phyloP scores from a whole-genome alignment of 2,329 filamentous ascomycete genomes.

The Hortaea sp. region DNA sequence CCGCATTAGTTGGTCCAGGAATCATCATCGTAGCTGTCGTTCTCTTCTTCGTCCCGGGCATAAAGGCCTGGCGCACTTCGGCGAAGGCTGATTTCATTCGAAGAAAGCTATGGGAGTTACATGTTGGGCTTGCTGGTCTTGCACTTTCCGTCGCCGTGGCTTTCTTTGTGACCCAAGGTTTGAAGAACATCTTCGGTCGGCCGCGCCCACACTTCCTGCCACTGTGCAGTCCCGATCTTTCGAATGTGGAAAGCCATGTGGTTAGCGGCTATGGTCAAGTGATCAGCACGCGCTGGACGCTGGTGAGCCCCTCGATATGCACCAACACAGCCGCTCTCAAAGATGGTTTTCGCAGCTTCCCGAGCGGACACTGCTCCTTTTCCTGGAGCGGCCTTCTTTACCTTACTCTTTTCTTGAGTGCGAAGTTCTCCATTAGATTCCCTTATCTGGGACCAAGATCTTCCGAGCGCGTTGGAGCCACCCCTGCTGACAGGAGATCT shows the following conservation, averaged over 20 bases:
- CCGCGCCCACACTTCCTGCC: slow-evolving; percentile 79
- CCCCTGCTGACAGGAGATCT: slow-evolving; percentile 1
- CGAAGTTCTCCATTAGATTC: slow-evolving; percentile 66
- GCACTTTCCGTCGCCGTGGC: slow-evolving; percentile 60
- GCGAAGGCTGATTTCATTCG: slow-evolving; percentile 53
- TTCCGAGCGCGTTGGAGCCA: slow-evolving; percentile 10
- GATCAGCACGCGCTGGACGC: slow-evolving; percentile 47
- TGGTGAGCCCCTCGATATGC: slow-evolving; percentile 60
- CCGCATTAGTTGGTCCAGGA: slow-evolving; percentile 55
- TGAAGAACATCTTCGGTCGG: slow-evolving; percentile 65
- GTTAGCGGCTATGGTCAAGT: slow-evolving; percentile 48
- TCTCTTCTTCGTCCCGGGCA: slow-evolving; percentile 62
- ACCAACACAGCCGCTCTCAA: slow-evolving; percentile 64
- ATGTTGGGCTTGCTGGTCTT: slow-evolving; percentile 73
- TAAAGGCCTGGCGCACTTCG: slow-evolving; percentile 37
- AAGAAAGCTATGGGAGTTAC: slow-evolving; percentile 83
- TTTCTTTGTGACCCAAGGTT: slow-evolving; percentile 72
- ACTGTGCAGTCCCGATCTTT: slow-evolving; percentile 64
- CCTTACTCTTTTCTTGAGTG: slow-evolving; percentile 75
- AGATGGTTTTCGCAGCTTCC: slow-evolving; percentile 77
- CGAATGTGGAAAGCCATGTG: slow-evolving; percentile 46
- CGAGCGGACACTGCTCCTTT: slow-evolving; percentile 70
- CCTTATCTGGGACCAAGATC: slow-evolving; percentile 49
- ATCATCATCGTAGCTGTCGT: slow-evolving; percentile 58
- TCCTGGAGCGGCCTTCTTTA: slow-evolving; percentile 79